A percentile compares a stretch with the other conserved stretches of the same genome.
Evolutionary conservation across 2,329 filamentous ascomycete genomes (phyloP).

Genomic region (Phialocephala sp.): DNA sequence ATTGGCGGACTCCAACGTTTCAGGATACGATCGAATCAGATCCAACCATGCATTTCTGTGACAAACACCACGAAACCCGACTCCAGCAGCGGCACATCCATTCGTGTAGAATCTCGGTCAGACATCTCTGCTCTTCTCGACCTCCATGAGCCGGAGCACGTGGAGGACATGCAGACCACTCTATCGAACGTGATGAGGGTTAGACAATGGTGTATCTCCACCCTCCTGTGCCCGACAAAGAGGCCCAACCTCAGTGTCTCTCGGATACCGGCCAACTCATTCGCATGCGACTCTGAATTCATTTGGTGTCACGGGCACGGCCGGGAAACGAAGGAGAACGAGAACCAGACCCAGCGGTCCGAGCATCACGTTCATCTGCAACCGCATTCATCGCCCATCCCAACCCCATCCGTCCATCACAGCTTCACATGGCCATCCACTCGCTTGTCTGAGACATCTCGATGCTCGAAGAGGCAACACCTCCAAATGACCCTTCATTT

Average conservation of each 20-base stretch:
- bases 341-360: not conserved
- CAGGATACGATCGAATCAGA: constrained; percentile 21
- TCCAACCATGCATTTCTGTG: constrained; percentile 17
- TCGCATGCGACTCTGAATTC: not conserved
- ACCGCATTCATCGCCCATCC: not conserved
- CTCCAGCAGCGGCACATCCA: not conserved
- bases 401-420: not conserved
- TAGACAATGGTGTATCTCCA: not conserved
- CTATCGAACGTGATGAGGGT: not conserved
- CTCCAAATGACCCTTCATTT: constrained; percentile 15
- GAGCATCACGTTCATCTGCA: not conserved
- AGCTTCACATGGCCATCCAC: not conserved
- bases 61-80: constrained; percentile 24
- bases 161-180: not conserved
- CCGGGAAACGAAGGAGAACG: not conserved
- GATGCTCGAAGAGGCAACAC: not conserved
- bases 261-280: not conserved
- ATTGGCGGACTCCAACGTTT: constrained; percentile 17
- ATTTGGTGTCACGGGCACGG: not conserved
- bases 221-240: not conserved
- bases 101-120: not conserved
- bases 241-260: constrained; percentile 12
- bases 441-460: constrained; percentile 13
- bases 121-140: not conserved
- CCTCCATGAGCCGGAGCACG: not conserved